Evolutionary conservation across 2,329 filamentous ascomycete species (phyloP), one percentile per base, ranked within the genome.

Genomic region (Penicillium thymicola): DNA sequence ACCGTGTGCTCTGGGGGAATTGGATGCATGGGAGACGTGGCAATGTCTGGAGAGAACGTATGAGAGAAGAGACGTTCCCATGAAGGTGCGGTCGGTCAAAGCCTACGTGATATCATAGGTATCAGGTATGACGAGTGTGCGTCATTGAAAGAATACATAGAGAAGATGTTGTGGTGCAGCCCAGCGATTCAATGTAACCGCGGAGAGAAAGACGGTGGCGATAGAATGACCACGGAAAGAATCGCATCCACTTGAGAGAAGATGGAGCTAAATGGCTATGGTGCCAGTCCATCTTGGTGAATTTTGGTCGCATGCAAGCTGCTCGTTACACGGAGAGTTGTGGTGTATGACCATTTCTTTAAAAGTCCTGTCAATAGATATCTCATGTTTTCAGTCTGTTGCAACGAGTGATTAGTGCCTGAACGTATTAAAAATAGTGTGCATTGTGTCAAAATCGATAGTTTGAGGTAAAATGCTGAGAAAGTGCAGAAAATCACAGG

Each of bases 271-370:
- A 41, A 18, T 59, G 57, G 54, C 16, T 57, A 23, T 46, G 48
- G 48, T 59, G 57, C 13, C 57, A 57, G 10, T 46, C 53, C 34
- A 57, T 59, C 40, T 21, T 59, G 25, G 48, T 38, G 14, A 56
- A 52, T 37, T 37, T 53, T 28, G 53, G 54, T 9, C 36, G 43
- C 27, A 41, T 48, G 9, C 51, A 54, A 48, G 21, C 21, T n/a
- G 40, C 51, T 38, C 43, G 28, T 41, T 54, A 54, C 42, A 48
- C 25, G 14, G 41, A 34, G 34, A 16, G 13, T 41, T 9, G 27
- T 11, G 14, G n/a, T 38, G 27, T 7, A 7, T 41, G 18, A 34
- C 3, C n/a, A 37, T 32, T 14, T 25, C 14, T 45, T 38, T 5
- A 16, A 9, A 10, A 32, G 4, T 32, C 10, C 13, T 23, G 16